Evolutionary conservation across 192 early-diverging fungal genomes (phyloP).

Genomic region (Coemansia sp.): DNA sequence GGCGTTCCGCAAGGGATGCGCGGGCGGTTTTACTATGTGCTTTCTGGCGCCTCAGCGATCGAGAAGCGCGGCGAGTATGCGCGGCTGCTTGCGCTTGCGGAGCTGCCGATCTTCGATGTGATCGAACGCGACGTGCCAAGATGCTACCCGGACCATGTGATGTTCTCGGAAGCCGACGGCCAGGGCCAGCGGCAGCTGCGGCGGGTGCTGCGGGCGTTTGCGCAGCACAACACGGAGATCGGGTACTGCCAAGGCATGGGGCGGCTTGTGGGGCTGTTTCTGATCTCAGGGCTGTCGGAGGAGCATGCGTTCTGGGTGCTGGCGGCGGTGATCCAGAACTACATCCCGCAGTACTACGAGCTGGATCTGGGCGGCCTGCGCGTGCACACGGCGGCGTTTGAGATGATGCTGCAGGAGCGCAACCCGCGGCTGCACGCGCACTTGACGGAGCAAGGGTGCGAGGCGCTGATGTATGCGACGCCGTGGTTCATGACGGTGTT

Average conservation of each 20-base stretch:
- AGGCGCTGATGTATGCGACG: slow-evolving; percentile 88
- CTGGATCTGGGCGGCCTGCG: slow-evolving; percentile 72
- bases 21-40: slow-evolving; percentile 40
- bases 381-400: slow-evolving; percentile 84
- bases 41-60: slow-evolving; percentile 30
- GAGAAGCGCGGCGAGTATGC: slow-evolving; percentile 31
- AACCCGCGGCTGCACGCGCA: slow-evolving; percentile 69
- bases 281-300: slow-evolving; percentile 79
- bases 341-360: slow-evolving; percentile 81
- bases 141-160: slow-evolving; percentile 86
- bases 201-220: slow-evolving; percentile 82
- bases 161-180: slow-evolving; percentile 73
- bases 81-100: slow-evolving; percentile 21
- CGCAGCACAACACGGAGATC: slow-evolving; percentile 79
- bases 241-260: slow-evolving; percentile 99
- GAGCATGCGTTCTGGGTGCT: slow-evolving; percentile 93
- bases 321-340: slow-evolving; percentile 71
- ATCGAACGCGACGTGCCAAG: slow-evolving; percentile 89
- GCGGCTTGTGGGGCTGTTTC: slow-evolving; percentile 84
- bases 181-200: slow-evolving; percentile 78
- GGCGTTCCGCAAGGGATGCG: slow-evolving; percentile 38
- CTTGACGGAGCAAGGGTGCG: slow-evolving; percentile 72
- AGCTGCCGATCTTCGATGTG: slow-evolving; percentile 74
- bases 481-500: slow-evolving; percentile 95
- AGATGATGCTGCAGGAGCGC: slow-evolving; percentile 69